Conservation (phyloP, 169 alveolate genomes). For the Eimeria tenella region DNA sequence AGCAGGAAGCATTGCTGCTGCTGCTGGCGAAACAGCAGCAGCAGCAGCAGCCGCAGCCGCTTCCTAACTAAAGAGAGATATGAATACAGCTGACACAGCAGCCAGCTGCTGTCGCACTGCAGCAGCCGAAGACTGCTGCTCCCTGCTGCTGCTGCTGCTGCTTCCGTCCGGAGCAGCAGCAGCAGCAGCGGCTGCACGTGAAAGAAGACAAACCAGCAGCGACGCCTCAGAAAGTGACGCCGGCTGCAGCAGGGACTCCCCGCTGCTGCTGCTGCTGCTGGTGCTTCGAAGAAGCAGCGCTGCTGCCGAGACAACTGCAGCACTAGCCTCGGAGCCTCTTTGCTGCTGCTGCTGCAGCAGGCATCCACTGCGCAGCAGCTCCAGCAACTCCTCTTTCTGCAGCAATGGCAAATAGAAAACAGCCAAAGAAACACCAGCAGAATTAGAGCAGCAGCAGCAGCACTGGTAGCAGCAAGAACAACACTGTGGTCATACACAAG, state of each 20-base stretch:
- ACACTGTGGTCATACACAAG: not conserved
- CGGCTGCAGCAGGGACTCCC: not conserved
- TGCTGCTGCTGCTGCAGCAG: slow-evolving; percentile 57
- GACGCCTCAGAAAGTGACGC: slow-evolving; percentile 29
- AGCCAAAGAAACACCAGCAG: not conserved
- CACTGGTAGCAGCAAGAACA: slow-evolving; percentile 17
- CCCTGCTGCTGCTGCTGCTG: slow-evolving; percentile 37
- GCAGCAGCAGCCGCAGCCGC: not conserved
- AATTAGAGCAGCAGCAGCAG: not conserved
- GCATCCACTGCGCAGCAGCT: not conserved
- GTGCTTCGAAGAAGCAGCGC: slow-evolving; percentile 15
- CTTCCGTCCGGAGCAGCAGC: slow-evolving; percentile 6
- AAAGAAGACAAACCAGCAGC: slow-evolving; percentile 38
- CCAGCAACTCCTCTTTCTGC: slow-evolving; percentile 58
- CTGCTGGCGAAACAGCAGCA: not conserved
- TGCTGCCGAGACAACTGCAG: slow-evolving; percentile 38
- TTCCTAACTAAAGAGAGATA: slow-evolving; percentile 34
- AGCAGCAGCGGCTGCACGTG: slow-evolving; percentile 55
- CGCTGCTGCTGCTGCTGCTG: slow-evolving; percentile 38
- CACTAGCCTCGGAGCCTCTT: not conserved
- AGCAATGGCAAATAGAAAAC: not conserved
- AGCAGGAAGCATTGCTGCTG: not conserved
- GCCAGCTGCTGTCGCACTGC: slow-evolving; percentile 19
- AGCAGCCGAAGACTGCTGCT: not conserved
- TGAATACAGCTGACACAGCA: not conserved